A percentile compares a stretch with the other conserved stretches of the same genome.
phyloP scores from a whole-genome alignment of 495 filamentous ascomycete species.

The Neurospora hispaniola region DNA sequence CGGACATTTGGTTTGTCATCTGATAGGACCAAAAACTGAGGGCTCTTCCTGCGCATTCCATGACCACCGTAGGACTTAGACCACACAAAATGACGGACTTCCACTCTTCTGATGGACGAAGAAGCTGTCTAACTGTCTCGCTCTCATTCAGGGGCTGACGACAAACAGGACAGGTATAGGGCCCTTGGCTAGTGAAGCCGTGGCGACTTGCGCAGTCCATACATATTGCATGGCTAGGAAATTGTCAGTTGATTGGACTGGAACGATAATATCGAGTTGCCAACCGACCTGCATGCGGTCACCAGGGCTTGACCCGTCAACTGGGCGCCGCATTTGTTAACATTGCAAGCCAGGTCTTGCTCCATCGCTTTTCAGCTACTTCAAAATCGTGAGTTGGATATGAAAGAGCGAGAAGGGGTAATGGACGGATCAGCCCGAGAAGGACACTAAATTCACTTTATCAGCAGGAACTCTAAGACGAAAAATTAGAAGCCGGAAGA shows the following conservation, averaged over 20 bases:
- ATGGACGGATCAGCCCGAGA: not conserved
- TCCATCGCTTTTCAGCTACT: conserved; percentile 44
- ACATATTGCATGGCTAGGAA: conserved; percentile 75
- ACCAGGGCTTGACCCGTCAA: conserved; percentile 72
- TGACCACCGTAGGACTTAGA: conserved; percentile 69
- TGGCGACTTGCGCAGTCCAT: conserved; percentile 57
- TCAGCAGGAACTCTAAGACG: not conserved
- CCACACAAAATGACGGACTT: conserved; percentile 86
- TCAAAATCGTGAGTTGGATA: not conserved
- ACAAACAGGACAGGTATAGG: conserved; percentile 73
- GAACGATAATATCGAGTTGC: not conserved
- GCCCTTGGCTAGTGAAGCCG: conserved; percentile 50
- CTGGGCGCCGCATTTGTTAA: conserved; percentile 63
- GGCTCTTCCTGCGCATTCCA: conserved; percentile 81
- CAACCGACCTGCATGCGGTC: conserved; percentile 72
- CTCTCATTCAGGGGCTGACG: conserved; percentile 54
- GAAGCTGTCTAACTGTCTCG: conserved; percentile 55
- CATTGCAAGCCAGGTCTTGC: conserved; percentile 67
- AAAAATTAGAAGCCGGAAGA: not conserved
- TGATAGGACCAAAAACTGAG: conserved; percentile 89
- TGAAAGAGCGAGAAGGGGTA: not conserved
- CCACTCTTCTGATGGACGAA: conserved; percentile 88
- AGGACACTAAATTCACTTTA: not conserved
- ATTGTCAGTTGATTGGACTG: not conserved
- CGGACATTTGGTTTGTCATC: conserved; percentile 79